These are phyloP conservation scores for Saxispiralis lemnorum DNA, from an alignment of 495 filamentous ascomycete species.

Conservation along the genomic window DNA sequence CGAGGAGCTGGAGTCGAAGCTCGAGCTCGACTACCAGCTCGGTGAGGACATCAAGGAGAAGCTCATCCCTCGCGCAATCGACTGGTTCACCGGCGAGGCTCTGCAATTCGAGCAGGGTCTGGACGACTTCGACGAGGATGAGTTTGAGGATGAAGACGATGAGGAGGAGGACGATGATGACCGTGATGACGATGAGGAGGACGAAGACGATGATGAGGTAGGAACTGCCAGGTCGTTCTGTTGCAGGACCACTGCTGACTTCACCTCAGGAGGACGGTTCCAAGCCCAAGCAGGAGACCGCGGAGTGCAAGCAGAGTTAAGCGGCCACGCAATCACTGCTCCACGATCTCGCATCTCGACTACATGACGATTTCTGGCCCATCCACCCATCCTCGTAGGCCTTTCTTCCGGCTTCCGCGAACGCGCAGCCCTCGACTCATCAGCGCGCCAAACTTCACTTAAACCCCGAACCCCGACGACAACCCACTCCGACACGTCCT, in stretches of 20 bases:
- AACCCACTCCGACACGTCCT: too few species aligned
- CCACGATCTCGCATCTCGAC: too few species aligned
- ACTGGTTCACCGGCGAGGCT: conserved; percentile 99
- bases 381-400: too few species aligned
- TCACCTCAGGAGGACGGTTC: conserved; percentile 64
- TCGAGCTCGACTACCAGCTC: conserved; percentile 97
- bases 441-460: too few species aligned
- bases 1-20: conserved; percentile 87
- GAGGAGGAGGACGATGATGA: conserved; percentile 79
- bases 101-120: conserved; percentile 91
- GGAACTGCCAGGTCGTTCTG: too few species aligned
- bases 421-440: too few species aligned
- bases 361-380: too few species aligned
- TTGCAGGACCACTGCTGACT: conserved; percentile 17
- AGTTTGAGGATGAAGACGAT: conserved; percentile 76
- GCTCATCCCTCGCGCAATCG: conserved; percentile 92
- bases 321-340: too few species aligned
- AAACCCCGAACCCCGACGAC: too few species aligned
- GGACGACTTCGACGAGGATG: conserved; percentile 68
- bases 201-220: conserved; percentile 91
- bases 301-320: conserved; percentile 98
- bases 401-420: too few species aligned
- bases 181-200: conserved; percentile 75
- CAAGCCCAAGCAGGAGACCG: conserved; percentile 96
- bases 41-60: conserved; percentile 99